Evolutionary conservation across 2,329 filamentous ascomycete species (phyloP).

Genomic region (Paecilomyces fulvus): DNA sequence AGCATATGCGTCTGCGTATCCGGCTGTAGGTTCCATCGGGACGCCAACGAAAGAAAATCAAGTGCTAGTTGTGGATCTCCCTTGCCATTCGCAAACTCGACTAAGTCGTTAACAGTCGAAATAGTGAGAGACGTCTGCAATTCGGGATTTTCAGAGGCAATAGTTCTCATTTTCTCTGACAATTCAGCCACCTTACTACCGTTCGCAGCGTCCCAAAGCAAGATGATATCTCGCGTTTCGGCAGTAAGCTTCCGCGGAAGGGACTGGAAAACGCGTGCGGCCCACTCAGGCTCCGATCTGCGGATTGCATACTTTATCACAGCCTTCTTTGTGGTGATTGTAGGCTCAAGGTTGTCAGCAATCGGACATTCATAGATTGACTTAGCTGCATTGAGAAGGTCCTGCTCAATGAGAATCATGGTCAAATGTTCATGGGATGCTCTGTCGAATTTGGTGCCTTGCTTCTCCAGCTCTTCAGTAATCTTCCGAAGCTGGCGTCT

Average conservation of each 20-base stretch:
- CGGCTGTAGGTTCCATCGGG: slow-evolving; percentile 56
- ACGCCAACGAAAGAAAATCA: slow-evolving; percentile 60
- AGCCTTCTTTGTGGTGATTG: slow-evolving; percentile 41
- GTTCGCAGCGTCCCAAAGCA: slow-evolving; percentile 66
- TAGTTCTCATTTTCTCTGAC: slow-evolving; percentile 61
- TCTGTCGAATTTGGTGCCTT: slow-evolving; percentile 42
- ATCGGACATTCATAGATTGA: slow-evolving; percentile 57
- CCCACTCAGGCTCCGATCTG: slow-evolving; percentile 55
- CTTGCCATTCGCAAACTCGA: slow-evolving; percentile 62
- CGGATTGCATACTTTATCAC: slow-evolving; percentile 55
- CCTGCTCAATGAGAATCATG: slow-evolving; percentile 51
- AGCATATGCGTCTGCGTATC: slow-evolving; percentile 64
- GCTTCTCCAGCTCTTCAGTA: slow-evolving; percentile 43
- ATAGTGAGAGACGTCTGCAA: slow-evolving; percentile 51
- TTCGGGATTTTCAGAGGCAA: slow-evolving; percentile 44
- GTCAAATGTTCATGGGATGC: slow-evolving; percentile 46
- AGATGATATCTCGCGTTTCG: slow-evolving; percentile 60
- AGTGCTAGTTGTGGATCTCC: slow-evolving; percentile 65
- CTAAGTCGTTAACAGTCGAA: slow-evolving; percentile 65
- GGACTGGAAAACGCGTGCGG: slow-evolving; percentile 49
- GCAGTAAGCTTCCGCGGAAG: slow-evolving; percentile 41
- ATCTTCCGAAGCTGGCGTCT: slow-evolving; percentile 51
- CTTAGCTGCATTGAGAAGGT: slow-evolving; percentile 54
- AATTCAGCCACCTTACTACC: slow-evolving; percentile 66
- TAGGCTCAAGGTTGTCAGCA: slow-evolving; percentile 31